Evolutionary conservation across 169 alveolate genomes (phyloP).

Genomic region (Plasmodium fragile): DNA sequence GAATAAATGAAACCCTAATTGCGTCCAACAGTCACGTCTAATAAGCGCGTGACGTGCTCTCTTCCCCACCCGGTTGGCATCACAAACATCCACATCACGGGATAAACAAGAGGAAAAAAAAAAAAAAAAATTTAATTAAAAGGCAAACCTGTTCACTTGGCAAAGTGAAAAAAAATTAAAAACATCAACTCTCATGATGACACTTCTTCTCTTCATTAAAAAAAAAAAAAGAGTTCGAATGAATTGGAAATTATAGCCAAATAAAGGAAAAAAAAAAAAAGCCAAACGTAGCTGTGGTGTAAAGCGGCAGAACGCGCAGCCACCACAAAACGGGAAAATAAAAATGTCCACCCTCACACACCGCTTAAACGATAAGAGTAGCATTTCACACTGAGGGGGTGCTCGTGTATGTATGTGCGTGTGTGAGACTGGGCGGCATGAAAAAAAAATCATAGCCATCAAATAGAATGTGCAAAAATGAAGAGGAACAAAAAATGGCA

Average conservation of each 20-base stretch:
- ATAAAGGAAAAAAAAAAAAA: not conserved
- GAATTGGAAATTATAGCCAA: not conserved
- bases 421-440: not conserved
- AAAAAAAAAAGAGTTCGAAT: not conserved
- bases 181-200: not conserved
- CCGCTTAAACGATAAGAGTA: not conserved
- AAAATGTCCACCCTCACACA: not conserved
- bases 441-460: not conserved
- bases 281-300: not conserved
- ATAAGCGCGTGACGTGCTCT: not conserved
- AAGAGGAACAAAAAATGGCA: not conserved
- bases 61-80: not conserved
- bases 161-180: not conserved
- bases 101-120: too few species aligned
- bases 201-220: not conserved
- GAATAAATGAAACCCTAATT: too few species aligned
- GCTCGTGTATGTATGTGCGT: too few species aligned
- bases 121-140: too few species aligned
- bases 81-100: not conserved
- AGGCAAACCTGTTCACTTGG: not conserved
- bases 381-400: not conserved
- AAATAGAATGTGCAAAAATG: not conserved
- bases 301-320: not conserved
- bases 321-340: not conserved
- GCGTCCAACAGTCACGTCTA: not conserved